Evolutionary conservation across 2,329 filamentous ascomycete species (phyloP), one percentile per base, ranked within the genome.

Genomic region (Mycogone perniciosa): DNA sequence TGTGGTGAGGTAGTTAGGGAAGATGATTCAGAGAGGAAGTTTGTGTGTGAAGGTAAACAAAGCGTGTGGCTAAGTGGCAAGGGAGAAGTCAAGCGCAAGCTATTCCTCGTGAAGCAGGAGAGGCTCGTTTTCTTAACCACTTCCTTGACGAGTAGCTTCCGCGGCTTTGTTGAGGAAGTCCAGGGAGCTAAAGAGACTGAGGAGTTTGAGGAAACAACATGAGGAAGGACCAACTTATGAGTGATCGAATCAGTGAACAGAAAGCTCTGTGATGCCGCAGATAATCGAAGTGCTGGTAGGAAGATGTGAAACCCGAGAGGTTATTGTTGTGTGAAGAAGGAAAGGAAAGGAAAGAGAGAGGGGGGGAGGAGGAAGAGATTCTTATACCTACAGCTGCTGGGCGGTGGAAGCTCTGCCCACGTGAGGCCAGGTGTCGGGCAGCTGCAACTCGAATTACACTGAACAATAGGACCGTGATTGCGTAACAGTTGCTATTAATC

Each of bases 351-450:
- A 37, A 40, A 44, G 50, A 27, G 27, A 43, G 11, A 48, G 31
- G 33, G 48, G 43, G 42, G 39, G 30, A 48, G 33, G 33, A 51
- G 33, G 37, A 38, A 11, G 9, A 20, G 40, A 35, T 41, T 49
- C 34, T 49, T 49, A 52, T 52, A 52, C 39, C 31, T 40, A 46
- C 6, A 37, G 39, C 29, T 10, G 48, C 20, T 44, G 35, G 35
- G 31, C 41, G 20, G 30, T 40, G 20, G 48, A 40, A 31, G 42
- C 31, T 11, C 43, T 11, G 27, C 38, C 26, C 48, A 51, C 48
- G 48, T 51, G 48, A 41, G 43, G 11, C 31, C 48, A 42, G 31
- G 11, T 46, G 48, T 31, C 43, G 31, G n/a, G 27, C 43, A 46
- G 11, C 31, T 46, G 44, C 48, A 46, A 38, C 20, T n/a, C 30